Percentiles rank a stretch among this genome's conserved stretches.
phyloP scores from a whole-genome alignment of 2,329 filamentous ascomycete genomes.

The Sclerotinia borealis region DNA sequence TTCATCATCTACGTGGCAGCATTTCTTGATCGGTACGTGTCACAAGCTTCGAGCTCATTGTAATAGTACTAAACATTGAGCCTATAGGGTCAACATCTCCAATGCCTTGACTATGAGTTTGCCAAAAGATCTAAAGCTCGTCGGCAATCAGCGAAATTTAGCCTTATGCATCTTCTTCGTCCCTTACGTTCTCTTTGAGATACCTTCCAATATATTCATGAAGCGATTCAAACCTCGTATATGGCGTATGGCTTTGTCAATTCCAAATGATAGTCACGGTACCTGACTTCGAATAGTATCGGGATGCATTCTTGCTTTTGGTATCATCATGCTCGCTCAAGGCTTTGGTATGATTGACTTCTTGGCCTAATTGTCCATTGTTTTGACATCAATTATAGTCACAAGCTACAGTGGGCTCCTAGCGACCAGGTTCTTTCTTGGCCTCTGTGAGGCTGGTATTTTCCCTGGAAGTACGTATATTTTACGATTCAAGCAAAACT shows the following conservation, averaged over 20 bases:
- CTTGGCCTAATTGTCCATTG: no score
- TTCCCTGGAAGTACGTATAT: conserved; percentile 58
- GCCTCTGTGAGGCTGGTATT: conserved; percentile 45
- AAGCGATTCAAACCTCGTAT: conserved; percentile 54
- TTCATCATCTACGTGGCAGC: conserved; percentile 1
- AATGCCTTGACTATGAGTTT: conserved; percentile 1
- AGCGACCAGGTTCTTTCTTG: conserved; percentile 61
- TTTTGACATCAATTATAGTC: conserved; percentile 7
- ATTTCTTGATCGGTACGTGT: neutral
- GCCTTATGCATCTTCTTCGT: conserved; percentile 70
- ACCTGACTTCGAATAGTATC: neutral
- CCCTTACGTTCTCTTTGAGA: conserved; percentile 64
- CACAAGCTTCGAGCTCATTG: no score
- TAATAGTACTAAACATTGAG: neutral
- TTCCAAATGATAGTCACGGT: neutral
- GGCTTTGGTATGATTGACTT: neutral
- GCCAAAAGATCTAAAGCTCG: neutral
- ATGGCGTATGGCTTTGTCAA: neutral
- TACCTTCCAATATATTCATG: conserved; percentile 64
- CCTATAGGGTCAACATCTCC: neutral
- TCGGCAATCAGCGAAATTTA: neutral
- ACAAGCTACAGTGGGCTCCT: conserved; percentile 59
- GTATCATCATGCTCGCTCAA: neutral
- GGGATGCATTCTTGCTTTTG: neutral
- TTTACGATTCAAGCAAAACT: conserved; percentile 50